These are phyloP conservation scores for Basidioascus undulatus DNA, from an alignment of 768 basidiomycete species.

Conservation along the genomic window DNA sequence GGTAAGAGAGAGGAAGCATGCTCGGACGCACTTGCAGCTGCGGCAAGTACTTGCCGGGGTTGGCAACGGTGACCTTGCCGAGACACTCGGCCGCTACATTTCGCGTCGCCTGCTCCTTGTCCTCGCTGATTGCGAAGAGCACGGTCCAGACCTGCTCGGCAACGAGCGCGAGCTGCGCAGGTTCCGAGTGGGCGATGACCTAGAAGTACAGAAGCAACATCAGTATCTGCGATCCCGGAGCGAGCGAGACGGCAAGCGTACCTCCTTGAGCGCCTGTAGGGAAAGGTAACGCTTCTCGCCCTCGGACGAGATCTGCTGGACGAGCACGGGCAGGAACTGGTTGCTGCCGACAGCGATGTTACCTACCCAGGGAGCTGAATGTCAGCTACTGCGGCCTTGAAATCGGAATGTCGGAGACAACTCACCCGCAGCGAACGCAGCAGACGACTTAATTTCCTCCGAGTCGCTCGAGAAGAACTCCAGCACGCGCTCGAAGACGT, in stretches of 20 bases:
- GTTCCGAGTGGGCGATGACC: conserved; percentile 79
- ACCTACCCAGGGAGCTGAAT: no score
- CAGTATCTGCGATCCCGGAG: background rate
- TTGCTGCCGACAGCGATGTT: conserved; percentile 89
- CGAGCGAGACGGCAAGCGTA: conserved; percentile 14
- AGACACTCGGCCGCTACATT: conserved; percentile 92
- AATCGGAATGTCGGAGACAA: background rate
- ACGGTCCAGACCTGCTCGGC: conserved; percentile 81
- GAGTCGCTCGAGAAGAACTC: conserved; percentile 49
- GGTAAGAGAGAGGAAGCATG: background rate
- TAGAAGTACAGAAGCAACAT: conserved; percentile 14
- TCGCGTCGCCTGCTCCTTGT: conserved; percentile 63
- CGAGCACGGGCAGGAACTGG: conserved; percentile 62
- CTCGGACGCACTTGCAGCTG: conserved; percentile 60
- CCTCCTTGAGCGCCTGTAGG: conserved; percentile 83
- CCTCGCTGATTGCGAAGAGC: conserved; percentile 71
- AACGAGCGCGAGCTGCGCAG: conserved; percentile 57
- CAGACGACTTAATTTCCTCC: conserved; percentile 70
- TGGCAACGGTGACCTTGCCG: conserved; percentile 78
- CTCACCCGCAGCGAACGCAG: conserved; percentile 77
- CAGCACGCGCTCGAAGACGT: conserved; percentile 52
- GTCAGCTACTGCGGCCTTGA: no score
- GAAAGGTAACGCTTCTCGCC: conserved; percentile 58
- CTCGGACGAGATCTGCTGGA: conserved; percentile 39
- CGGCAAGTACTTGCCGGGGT: conserved; percentile 71